Base-by-base conservation (phyloP, 139 green algal genomes). In the Picochlorum sp. region DNA sequence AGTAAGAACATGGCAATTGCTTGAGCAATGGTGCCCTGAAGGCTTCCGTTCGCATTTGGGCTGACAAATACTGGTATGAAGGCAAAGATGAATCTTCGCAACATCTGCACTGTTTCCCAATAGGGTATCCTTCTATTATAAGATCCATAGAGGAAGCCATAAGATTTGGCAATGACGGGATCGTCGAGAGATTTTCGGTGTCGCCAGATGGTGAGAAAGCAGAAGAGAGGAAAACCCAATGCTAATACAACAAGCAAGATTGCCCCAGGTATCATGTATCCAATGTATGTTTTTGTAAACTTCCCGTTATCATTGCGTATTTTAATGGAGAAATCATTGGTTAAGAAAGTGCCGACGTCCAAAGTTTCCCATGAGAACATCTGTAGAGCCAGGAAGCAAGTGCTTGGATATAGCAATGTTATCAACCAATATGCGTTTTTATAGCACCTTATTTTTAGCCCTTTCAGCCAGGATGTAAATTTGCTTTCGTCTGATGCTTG, bases 391-490 rank as follows among this genome's bases (percentile, higher is more conserved):
- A 70, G 68, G 65, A 72, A 65, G 7, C 51, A 57, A 62, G 66
- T 68, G 45, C 66, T 56, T n/a, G 75, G 75, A 69, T 81, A 81
- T 16, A 81, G 60, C 57, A 81, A 65, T 11, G 75, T 81, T 30
- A 79, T 59, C 21, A 81, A 61, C 66, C 72, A 81, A 44, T 79
- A 79, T 38, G 55, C 66, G 58, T 81, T 81, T 45, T 79, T 79
- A 49, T 63, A 81, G 60, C 75, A 81, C 31, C 75, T 50, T 20
- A 37, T 28, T 34, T 31, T 58, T 8, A 69, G 16, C 11, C 51
- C 51, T 59, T 20, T 18, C 20, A 59, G n/a, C 20, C 23, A 59
- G 20, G 6, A 9, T 18, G 11, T 38, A 16, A 59, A 30, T n/a
- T 59, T 59, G 21, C 1, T 28, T 15, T 59, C 13, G 1, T 34